Base-by-base conservation (phyloP, 176 grass and related monocot genomes). In the Guadua angustifolia region DNA sequence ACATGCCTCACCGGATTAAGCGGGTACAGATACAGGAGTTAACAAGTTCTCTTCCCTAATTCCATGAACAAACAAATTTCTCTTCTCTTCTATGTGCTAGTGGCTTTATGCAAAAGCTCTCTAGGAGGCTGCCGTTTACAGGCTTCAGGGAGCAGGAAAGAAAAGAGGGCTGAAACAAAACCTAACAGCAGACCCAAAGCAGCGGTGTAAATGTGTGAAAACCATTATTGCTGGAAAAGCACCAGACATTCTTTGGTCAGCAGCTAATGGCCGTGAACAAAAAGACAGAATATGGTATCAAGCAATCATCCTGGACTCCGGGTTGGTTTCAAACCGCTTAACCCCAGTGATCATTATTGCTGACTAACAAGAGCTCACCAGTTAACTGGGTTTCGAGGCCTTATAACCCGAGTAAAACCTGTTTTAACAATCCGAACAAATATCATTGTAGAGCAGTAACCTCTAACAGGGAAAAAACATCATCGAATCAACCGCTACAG, bases 101-200 rank as follows among this genome's bases (percentile, higher is more conserved):
- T 1, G 18, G 57, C 21, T 71, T 77, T 69, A 35, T 66, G 15
- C 52, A 12, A 69, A 36, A 86, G 5, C 21, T 53, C 64, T 66
- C 16, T 35, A 24, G 38, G 39, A 64, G 18, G 55, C 6, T 0
- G 18, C 55, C 76, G 38, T 71, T 44, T 70, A 45, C 43, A 81
- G 71, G 46, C 21, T 71, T 82, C 26, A 21, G n/a, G 63, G n/a
- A 40, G 13, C 29, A 49, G 9, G 29, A 53, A 67, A 77, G 64
- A 49, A 62, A 65, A 63, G 66, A 84, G 7, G 59, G 25, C 46
- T 79, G 17, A 72, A 66, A 58, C 8, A 49, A 72, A 66, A 74
- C 19, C 86, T 79, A 58, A 45, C 74, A 73, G 42, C 74, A 73
- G 77, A 39, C 25, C 47, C 47, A 79, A 79, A 79, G 74, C 12